Base-by-base conservation (phyloP, 345 rosid genomes). In the Balakata baccata region DNA sequence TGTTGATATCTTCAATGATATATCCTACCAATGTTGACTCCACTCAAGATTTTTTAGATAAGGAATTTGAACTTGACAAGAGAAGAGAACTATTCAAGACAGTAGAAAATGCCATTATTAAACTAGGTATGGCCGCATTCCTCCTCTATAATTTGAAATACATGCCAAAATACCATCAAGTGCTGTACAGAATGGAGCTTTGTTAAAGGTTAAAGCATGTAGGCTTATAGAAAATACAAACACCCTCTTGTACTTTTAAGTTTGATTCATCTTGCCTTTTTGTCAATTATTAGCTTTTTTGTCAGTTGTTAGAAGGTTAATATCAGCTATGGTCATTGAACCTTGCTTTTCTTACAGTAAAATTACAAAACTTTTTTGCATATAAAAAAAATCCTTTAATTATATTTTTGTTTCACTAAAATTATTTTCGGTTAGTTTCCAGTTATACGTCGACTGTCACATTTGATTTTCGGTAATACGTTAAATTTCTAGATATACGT, bases 1-100 rank as follows among this genome's bases (percentile, higher is more conserved):
- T 94, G 79, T 72, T 92, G 80, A 73, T 85, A 63, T 82, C 98
- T 58, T 80, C 89, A 60, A 68, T 94, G 83, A 54, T 86, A 53
- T 79, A 85, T 81, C 88, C 89, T 47, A 39, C 74, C 43, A 79
- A 80, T 47, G 59, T 64, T 58, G 88, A 82, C 61, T 64, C 62
- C 67, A 79, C 78, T 69, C 77, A 81, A 67, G 81, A 83, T 64
- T 68, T 77, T 69, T 18, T 69, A 46, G 79, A 75, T 54, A 57
- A 78, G 80, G 73, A 75, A 57, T 82, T 84, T 52, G 78, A 82
- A 75, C 81, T 86, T 58, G 89, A 89, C 61, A 83, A 79, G 84
- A 85, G 77, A 73, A 83, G 52, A 78, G 87, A 86, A 70, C 69
- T 81, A 66, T 94, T 87, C 79, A 67, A 69, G 74, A 81, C 78